Percentiles rank a stretch among this genome's conserved stretches.
Evolutionary conservation across 75 land plant genomes (phyloP).

Genomic region (Cunninghamia lanceolata): DNA sequence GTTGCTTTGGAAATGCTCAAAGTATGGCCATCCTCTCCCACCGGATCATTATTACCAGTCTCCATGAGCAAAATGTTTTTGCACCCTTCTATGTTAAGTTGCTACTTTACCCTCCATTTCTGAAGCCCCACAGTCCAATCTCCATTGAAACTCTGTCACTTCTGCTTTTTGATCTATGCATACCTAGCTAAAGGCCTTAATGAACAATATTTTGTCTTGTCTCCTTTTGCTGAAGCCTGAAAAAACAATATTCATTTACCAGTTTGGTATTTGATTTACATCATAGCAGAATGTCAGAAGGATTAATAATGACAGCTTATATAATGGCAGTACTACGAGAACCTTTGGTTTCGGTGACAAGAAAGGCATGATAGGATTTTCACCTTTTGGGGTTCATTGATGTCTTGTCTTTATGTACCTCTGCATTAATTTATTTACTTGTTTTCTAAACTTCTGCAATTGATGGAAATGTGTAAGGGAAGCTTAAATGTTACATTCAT

Average conservation of each 20-base stretch:
- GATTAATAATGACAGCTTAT: neutral
- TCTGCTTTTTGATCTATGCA: neutral
- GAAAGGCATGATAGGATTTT: neutral
- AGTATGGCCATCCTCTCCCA: neutral
- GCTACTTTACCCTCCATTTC: neutral
- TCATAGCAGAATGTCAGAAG: neutral
- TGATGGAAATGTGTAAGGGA: neutral
- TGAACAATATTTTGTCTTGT: neutral
- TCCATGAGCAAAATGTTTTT: neutral
- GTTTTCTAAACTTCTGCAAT: neutral
- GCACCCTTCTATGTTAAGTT: neutral
- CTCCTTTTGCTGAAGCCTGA: neutral
- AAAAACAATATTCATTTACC: neutral
- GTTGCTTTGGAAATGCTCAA: neutral
- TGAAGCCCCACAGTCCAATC: neutral
- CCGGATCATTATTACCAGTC: neutral
- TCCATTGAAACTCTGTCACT: neutral
- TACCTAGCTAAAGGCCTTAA: neutral
- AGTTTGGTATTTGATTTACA: neutral
- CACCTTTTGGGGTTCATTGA: neutral
- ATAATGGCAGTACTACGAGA: neutral
- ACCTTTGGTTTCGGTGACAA: neutral
- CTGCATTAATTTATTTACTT: neutral
- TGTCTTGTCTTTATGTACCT: neutral
- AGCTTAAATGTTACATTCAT: neutral